A percentile compares a stretch with the other conserved stretches of the same genome.
These are phyloP conservation scores for Ceratocystis lukuohia DNA, from an alignment of 2,329 filamentous ascomycete genomes.

Conservation along the genomic window DNA sequence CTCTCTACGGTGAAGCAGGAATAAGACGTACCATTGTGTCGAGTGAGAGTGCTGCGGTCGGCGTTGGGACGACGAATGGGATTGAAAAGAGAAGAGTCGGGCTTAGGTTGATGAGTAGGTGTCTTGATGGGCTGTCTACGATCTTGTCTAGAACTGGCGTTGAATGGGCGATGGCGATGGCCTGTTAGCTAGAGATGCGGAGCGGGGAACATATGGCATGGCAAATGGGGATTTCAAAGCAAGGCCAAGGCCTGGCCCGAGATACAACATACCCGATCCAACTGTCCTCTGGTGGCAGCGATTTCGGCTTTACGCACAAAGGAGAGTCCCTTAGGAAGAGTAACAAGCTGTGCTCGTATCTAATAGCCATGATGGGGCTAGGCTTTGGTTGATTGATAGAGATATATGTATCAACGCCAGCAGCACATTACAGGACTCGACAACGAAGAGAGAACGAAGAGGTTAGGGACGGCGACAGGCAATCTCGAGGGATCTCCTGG, in stretches of 20 bases:
- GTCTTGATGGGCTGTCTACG: conserved; percentile 16
- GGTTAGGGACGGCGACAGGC: background rate
- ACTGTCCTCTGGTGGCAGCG: conserved; percentile 72
- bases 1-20: too few relatives aligned
- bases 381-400: background rate
- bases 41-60: conserved; percentile 12
- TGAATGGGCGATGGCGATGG: background rate
- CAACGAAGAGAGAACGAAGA: background rate
- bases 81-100: conserved; percentile 22
- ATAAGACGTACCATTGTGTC: conserved; percentile 7
- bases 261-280: conserved; percentile 75
- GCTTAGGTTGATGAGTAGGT: conserved; percentile 17
- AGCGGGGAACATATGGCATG: background rate
- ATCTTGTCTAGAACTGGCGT: conserved; percentile 9
- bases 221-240: background rate
- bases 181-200: background rate
- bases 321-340: conserved; percentile 67
- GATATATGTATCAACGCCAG: background rate
- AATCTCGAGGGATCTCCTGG: background rate
- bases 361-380: conserved; percentile 25
- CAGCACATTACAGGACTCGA: background rate
- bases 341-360: conserved; percentile 67
- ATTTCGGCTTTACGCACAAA: conserved; percentile 65
- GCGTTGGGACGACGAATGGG: conserved; percentile 8
- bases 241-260: too few relatives aligned